Evolutionary conservation across 2,329 filamentous ascomycete species (phyloP), one percentile per base, ranked within the genome.

Genomic region (Stemphylium vesicarium): DNA sequence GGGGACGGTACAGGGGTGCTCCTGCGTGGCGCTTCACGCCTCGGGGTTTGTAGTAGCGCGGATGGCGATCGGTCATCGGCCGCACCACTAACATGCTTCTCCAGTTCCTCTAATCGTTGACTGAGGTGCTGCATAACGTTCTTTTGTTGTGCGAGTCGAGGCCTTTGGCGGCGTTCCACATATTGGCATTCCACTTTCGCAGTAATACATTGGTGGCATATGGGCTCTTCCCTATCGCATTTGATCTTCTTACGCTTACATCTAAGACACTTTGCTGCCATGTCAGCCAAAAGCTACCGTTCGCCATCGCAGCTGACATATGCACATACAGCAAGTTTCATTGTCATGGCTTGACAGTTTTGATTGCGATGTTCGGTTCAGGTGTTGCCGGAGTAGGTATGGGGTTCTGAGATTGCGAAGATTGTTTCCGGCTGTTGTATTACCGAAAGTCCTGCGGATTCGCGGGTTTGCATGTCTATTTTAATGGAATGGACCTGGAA

Each of bases 201-300:
- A 15, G 58, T 59, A 20, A 63, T 55, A 50, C 69, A 71, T 44
- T 71, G 69, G 42, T 66, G 63, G 44, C 69, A 72, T 10, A 50
- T 50, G 9, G 63, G 63, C 11, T 67, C 57, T 15, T 16, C 57
- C 56, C 61, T 70, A 31, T 72, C 64, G 35, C 69, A 72, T 57
- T 71, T 72, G 31, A 70, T 64, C 65, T 71, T 65, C 37, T 65
- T 67, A 24, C 50, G 54, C 50, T 62, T 66, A 44, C 64, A 66
- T 35, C 64, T 49, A 26, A 64, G 38, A 35, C 63, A 66, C 63
- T 66, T 45, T 26, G 20, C 10, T 32, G n/a, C 8, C 12, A 15
- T 9, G 13, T 56, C 35, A 56, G 53, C 43, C 31, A 22, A 24
- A 29, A 11, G 15, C n/a, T 18, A 15, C 40, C 4, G n/a, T 6